Evolutionary conservation across 2,329 filamentous ascomycete species (phyloP), one percentile per base, ranked within the genome.

Genomic region (Paecilomyces fulvus): DNA sequence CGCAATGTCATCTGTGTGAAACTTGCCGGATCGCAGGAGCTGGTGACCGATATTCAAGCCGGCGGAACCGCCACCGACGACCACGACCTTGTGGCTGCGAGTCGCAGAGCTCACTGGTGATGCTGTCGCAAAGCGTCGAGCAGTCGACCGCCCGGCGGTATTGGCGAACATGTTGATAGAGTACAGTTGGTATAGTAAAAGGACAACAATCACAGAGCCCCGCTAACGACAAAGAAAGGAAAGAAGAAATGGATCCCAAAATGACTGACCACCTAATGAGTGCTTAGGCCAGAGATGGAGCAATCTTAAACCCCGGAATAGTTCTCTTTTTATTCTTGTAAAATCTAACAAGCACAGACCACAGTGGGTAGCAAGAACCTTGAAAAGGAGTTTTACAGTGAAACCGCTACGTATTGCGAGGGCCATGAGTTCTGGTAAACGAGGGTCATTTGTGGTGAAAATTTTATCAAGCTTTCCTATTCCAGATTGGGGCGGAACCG

Each of bases 11-110:
- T 83, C 75, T 49, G 77, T 72, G 0, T 69, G 60, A 63, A 86
- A 87, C 25, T 77, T 77, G 49, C 82, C 83, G 0, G 77, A 75
- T 1, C 78, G 78, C 3, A 88, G 78, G 2, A 90, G 79, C 72
- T 89, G 86, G 64, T 88, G 85, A 63, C 83, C 83, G 64, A 87
- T 80, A 1, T 82, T 72, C 14, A 88, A 70, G 52, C 87, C 87
- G 37, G 85, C 87, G 11, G 82, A 77, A 30, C 87, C 87, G 54
- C 81, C 85, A 52, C 86, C 86, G 28, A 89, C 75, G 1, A 89
- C 79, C 11, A 88, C 83, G 14, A 89, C 77, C 64, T 80, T 84
- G 76, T 89, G 86, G 60, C 74, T 77, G 53, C 71, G 72, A 30
- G 70, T 65, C 14, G 68, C 63, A 43, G 72, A 64, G 55, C 55